Base-by-base conservation (phyloP, 1,139 yeast genomes). In the Yamadazyma sp. region DNA sequence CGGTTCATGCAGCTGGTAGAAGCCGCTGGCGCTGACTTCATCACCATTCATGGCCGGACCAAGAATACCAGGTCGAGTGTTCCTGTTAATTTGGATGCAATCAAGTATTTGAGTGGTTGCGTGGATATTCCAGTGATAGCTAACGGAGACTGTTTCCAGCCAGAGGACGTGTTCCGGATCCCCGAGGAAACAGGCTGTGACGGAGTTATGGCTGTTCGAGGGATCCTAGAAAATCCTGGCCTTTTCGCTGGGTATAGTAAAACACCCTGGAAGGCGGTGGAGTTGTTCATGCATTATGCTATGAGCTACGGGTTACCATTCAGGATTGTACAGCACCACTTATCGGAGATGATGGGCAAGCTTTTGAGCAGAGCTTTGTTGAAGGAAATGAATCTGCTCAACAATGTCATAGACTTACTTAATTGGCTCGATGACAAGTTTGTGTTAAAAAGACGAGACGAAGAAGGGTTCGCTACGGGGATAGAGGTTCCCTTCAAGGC, bases 181-280 rank as follows among this genome's bases (percentile, higher is more conserved):
- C 79, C 79, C 0, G 67, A 75, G 14, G 59, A 59, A 35, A 89
- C 98, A 0, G 85, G 85, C 1, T 89, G 81, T 25, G 94, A 88
- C 56, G 98, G 98, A 5, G 86, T 92, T 5, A 92, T 92, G 98
- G 86, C 98, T 1, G 98, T 88, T 1, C 69, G 98, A 48, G 98
- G 98, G 0, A 69, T 88, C 3, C 67, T 92, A 39, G 69, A 78
- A 24, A 92, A 92, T 55, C 98, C 98, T 0, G 96, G 92, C 0
- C 56, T 92, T 46, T 92, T 92, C 62, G 76, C 86, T 3, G 96
- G 95, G 0, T 76, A 62, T 55, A 64, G 67, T 0, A 69, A 65
- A 37, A 83, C 96, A 3, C 97, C 98, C 1, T 92, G 98, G 98
- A 75, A 82, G 6, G 92, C 95, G 5, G 68, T 92, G 6, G 98